Evolutionary conservation across 2,329 filamentous ascomycete species (phyloP).

Genomic region (Penicillium griseofulvum): DNA sequence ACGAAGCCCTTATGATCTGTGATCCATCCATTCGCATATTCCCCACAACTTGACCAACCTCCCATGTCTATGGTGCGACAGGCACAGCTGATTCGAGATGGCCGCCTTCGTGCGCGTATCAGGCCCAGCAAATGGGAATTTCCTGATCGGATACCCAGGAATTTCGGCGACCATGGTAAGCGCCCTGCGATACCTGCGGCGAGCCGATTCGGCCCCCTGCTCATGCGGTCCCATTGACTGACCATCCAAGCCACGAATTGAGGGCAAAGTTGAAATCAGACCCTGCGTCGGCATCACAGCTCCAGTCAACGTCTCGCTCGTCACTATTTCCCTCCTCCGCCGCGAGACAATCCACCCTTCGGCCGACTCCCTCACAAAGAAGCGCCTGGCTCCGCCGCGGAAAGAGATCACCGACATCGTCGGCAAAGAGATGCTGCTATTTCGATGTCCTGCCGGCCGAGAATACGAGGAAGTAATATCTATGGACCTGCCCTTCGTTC

Average conservation of each 20-base stretch:
- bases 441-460: constrained; percentile 77
- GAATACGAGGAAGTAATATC: constrained; percentile 85
- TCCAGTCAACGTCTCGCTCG: constrained; percentile 85
- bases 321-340: constrained; percentile 89
- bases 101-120: constrained; percentile 91
- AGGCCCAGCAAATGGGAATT: constrained; percentile 94
- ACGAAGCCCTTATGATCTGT: constrained; percentile 28
- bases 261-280: constrained; percentile 95
- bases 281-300: constrained; percentile 81
- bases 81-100: constrained; percentile 49
- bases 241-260: constrained; percentile 75
- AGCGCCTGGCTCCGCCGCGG: constrained; percentile 82
- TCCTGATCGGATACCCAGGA: constrained; percentile 93
- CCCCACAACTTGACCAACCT: constrained; percentile 28
- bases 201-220: not conserved
- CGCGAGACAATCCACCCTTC: constrained; percentile 95
- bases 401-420: constrained; percentile 91
- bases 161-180: constrained; percentile 95
- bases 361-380: constrained; percentile 90
- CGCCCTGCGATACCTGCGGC: constrained; percentile 26
- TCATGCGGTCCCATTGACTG: constrained; percentile 10
- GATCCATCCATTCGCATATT: constrained; percentile 26
- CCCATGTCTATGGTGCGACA: constrained; percentile 42
- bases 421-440: constrained; percentile 91
- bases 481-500: constrained; percentile 96